Percentiles rank a stretch among this genome's conserved stretches.
These are phyloP conservation scores for Paralagenidium karlingii DNA, from an alignment of 352 stramenopile species.

Conservation along the genomic window DNA sequence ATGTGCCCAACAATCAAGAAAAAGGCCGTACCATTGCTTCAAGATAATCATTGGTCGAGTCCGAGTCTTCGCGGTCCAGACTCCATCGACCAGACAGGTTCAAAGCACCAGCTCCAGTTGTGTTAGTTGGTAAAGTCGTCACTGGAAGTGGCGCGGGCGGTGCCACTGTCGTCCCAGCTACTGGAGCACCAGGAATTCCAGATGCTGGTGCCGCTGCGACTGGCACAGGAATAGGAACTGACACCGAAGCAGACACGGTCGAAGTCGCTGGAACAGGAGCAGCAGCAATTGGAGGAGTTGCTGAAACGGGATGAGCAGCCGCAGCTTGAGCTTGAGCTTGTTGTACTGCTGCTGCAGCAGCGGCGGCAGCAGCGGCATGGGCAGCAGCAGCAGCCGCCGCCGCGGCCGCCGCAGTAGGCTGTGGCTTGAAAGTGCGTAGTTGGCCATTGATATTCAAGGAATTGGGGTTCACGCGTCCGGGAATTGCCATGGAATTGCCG, in stretches of 20 bases:
- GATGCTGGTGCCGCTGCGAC: constrained; percentile 6
- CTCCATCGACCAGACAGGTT: constrained; percentile 78
- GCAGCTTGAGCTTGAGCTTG: too few species aligned
- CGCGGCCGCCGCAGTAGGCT: constrained; percentile 14
- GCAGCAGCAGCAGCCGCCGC: constrained; percentile 15
- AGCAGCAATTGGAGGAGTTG: too few species aligned
- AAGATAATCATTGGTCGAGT: constrained; percentile 85
- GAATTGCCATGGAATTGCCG: constrained; percentile 65
- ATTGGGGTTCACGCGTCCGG: constrained; percentile 22
- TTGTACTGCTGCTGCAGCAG: constrained; percentile 38
- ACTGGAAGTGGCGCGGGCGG: not conserved
- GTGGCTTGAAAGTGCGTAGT: too few species aligned
- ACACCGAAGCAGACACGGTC: constrained; percentile 4
- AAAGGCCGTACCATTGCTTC: constrained; percentile 51
- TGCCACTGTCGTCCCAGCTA: not conserved
- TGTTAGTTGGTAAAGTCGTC: not conserved
- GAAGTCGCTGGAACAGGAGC: constrained; percentile 16
- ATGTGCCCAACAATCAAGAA: not conserved
- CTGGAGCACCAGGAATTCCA: too few species aligned
- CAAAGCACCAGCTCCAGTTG: constrained; percentile 41
- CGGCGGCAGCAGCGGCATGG: constrained; percentile 8
- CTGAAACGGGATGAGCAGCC: constrained; percentile 65
- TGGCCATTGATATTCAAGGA: too few species aligned
- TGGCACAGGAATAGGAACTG: constrained; percentile 7
- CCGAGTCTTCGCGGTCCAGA: constrained; percentile 75